Evolutionary conservation across 192 early-diverging fungal species (phyloP).

Genomic region (Obelidium mucronatum): DNA sequence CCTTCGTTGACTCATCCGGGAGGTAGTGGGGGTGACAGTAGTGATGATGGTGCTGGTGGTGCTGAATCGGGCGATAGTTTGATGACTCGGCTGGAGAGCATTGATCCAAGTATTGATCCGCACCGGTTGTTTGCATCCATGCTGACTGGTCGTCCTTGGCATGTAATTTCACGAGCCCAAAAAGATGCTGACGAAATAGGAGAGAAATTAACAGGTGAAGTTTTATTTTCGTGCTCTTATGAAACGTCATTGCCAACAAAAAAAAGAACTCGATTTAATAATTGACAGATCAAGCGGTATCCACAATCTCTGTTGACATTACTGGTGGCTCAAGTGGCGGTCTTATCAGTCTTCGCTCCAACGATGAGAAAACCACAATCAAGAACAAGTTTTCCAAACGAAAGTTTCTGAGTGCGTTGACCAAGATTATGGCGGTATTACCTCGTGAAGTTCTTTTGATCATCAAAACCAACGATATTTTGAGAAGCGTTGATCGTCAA

Average conservation of each 20-base stretch:
- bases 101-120: slow-evolving; percentile 62
- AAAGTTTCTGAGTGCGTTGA: slow-evolving; percentile 72
- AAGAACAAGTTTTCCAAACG: slow-evolving; percentile 58
- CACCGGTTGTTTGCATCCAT: slow-evolving; percentile 89
- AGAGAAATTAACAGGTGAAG: not conserved
- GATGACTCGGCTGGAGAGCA: not conserved
- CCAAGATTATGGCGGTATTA: slow-evolving; percentile 81
- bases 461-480: slow-evolving; percentile 91
- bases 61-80: too few species aligned
- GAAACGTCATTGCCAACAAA: too few species aligned
- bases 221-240: too few species aligned
- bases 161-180: slow-evolving; percentile 57
- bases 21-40: not conserved
- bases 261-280: too few species aligned
- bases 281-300: not conserved
- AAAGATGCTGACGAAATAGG: slow-evolving; percentile 28
- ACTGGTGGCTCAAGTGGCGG: not conserved
- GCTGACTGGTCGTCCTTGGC: slow-evolving; percentile 87
- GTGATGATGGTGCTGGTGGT: too few species aligned
- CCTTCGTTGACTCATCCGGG: not conserved
- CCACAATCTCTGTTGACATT: not conserved
- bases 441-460: slow-evolving; percentile 86
- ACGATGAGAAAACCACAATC: slow-evolving; percentile 63
- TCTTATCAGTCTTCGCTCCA: slow-evolving; percentile 51
- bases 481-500: slow-evolving; percentile 65